Conservation (phyloP, 208 protist species). For the Crithidia mellificae region DNA sequence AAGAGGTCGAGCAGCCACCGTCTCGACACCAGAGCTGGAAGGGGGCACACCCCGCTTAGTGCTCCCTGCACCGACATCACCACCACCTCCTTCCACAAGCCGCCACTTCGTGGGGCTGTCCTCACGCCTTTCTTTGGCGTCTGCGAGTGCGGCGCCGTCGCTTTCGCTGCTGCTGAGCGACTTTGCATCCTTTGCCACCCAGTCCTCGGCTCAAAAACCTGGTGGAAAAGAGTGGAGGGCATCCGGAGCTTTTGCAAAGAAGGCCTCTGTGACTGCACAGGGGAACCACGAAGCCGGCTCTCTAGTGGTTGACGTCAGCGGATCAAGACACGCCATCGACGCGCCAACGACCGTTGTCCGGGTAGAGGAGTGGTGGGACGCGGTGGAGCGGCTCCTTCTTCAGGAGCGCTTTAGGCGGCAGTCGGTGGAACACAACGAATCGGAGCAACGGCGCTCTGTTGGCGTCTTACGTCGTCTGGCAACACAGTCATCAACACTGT, state of each 20-base stretch:
- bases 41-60: neutral
- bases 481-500: too few species aligned
- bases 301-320: too few species aligned
- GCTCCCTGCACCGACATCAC: too few species aligned
- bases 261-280: too few species aligned
- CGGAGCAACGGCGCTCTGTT: conserved; percentile 29
- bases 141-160: too few species aligned
- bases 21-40: neutral
- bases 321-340: too few species aligned
- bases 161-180: conserved; percentile 6
- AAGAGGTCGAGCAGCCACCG: neutral
- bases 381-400: conserved; percentile 54
- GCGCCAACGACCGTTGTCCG: neutral
- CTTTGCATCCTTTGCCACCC: neutral
- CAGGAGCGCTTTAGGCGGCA: conserved; percentile 44
- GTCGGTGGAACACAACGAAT: conserved; percentile 23
- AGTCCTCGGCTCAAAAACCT: too few species aligned
- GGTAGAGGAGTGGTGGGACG: conserved; percentile 32
- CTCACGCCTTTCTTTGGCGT: conserved; percentile 4
- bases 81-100: too few species aligned
- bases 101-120: conserved; percentile 12
- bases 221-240: too few species aligned
- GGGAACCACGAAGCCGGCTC: too few species aligned
- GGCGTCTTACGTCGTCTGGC: conserved; percentile 14
- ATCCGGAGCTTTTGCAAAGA: too few species aligned